Conservation (phyloP, 257 asterid species). For the Craterostigma plantagineum region DNA sequence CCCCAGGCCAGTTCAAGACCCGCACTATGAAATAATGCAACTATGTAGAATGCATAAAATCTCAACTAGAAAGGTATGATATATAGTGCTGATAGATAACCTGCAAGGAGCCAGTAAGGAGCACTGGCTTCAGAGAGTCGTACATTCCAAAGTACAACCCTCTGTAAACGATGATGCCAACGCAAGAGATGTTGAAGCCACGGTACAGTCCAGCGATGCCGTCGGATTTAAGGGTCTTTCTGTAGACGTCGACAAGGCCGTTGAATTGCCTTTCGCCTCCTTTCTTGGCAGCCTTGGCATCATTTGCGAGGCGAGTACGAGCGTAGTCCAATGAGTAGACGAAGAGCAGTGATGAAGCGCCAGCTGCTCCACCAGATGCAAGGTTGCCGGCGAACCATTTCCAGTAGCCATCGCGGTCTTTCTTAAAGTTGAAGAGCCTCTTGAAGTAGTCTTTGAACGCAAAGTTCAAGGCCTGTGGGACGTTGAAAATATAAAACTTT, state of each 20-base stretch:
- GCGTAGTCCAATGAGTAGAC: conserved; percentile 67
- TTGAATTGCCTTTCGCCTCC: conserved; percentile 65
- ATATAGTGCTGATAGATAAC: conserved; percentile 12
- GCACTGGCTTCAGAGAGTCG: conserved; percentile 53
- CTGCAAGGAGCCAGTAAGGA: conserved; percentile 42
- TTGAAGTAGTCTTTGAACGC: conserved; percentile 65
- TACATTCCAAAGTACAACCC: conserved; percentile 59
- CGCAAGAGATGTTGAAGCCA: conserved; percentile 60
- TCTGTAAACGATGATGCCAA: conserved; percentile 53
- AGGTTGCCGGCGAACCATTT: conserved; percentile 64
- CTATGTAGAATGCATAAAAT: no score
- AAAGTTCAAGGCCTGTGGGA: conserved; percentile 47
- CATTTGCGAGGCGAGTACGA: conserved; percentile 68
- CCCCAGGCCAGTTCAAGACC: no score
- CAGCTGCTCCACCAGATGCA: conserved; percentile 70
- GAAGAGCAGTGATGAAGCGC: conserved; percentile 55
- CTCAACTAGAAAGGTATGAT: no score
- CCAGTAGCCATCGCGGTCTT: conserved; percentile 69
- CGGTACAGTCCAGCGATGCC: conserved; percentile 65
- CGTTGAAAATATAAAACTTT: background rate
- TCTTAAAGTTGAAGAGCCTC: conserved; percentile 48
- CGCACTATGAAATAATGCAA: no score
- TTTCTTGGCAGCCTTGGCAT: conserved; percentile 54
- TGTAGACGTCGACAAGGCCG: conserved; percentile 53
- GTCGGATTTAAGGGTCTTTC: conserved; percentile 36